Evolutionary conservation across 139 green algal genomes (phyloP).

Genomic region (Chara braunii): DNA sequence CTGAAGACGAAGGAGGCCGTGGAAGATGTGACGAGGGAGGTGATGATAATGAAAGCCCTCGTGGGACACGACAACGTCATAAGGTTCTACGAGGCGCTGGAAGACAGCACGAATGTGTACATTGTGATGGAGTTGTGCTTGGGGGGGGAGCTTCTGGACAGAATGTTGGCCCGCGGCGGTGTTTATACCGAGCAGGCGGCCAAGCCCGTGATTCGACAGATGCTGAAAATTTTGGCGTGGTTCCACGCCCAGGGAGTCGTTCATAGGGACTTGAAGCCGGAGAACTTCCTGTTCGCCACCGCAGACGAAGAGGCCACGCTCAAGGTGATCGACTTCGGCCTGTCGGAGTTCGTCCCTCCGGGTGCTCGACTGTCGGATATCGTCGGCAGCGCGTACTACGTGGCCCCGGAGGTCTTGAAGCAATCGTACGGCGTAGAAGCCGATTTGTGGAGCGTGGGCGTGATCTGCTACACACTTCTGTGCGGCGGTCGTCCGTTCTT

Average conservation of each 20-base stretch:
- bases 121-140: slow-evolving; percentile 73
- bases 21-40: slow-evolving; percentile 83
- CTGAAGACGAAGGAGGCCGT: slow-evolving; percentile 40
- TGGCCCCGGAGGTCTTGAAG: slow-evolving; percentile 76
- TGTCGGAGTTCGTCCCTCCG: slow-evolving; percentile 64
- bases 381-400: slow-evolving; percentile 86
- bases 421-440: slow-evolving; percentile 68
- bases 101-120: slow-evolving; percentile 58
- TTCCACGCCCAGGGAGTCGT: slow-evolving; percentile 89
- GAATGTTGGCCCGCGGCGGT: slow-evolving; percentile 68
- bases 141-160: slow-evolving; percentile 90
- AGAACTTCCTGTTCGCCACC: slow-evolving; percentile 93
- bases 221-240: slow-evolving; percentile 78
- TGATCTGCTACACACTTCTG: slow-evolving; percentile 97
- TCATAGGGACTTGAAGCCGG: slow-evolving; percentile 72
- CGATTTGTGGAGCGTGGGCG: slow-evolving; percentile 84
- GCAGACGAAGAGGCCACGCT: slow-evolving; percentile 56
- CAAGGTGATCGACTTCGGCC: slow-evolving; percentile 89
- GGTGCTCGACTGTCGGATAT: slow-evolving; percentile 59
- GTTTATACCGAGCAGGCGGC: slow-evolving; percentile 75
- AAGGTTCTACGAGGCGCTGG: slow-evolving; percentile 54
- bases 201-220: slow-evolving; percentile 66
- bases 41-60: slow-evolving; percentile 85
- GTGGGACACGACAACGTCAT: slow-evolving; percentile 67
- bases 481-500: slow-evolving; percentile 86